phyloP scores from a whole-genome alignment of 345 rosid genomes.

The Passiflora organensis region DNA sequence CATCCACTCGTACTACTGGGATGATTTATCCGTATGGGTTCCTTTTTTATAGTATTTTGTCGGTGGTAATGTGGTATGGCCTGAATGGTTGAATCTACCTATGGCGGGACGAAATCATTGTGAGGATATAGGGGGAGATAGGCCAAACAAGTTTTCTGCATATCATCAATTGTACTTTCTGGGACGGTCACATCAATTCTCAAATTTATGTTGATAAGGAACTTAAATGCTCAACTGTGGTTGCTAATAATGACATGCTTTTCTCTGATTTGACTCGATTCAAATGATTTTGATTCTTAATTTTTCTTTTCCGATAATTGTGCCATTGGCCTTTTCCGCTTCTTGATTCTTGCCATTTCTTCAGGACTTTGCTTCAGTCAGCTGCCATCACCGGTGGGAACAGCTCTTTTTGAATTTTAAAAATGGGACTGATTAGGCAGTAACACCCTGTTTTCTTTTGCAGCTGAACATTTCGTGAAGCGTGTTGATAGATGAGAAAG shows the following conservation, averaged over 20 bases:
- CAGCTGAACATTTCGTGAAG: slow-evolving; percentile 20
- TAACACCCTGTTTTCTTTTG: not conserved
- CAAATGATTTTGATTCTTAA: not conserved
- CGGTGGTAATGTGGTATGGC: too few relatives aligned
- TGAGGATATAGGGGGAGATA: too few relatives aligned
- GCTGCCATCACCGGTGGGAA: not conserved
- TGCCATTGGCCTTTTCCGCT: too few relatives aligned
- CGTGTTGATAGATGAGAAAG: slow-evolving; percentile 12
- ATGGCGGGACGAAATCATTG: not conserved
- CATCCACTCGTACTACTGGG: too few relatives aligned
- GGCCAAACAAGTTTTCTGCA: too few relatives aligned
- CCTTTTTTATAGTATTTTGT: not conserved
- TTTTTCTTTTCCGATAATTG: too few relatives aligned
- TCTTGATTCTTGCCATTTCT: too few relatives aligned
- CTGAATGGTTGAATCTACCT: not conserved
- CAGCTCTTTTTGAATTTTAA: not conserved
- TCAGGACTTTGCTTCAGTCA: too few relatives aligned
- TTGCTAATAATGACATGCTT: not conserved
- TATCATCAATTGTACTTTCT: not conserved
- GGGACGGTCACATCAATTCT: slow-evolving; percentile 12
- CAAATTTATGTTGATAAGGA: not conserved
- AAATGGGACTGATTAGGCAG: slow-evolving; percentile 1
- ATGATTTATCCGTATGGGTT: too few relatives aligned
- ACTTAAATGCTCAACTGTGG: not conserved
- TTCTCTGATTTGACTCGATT: slow-evolving; percentile 4